Percentiles rank a stretch among this genome's conserved stretches.
These are phyloP conservation scores for Alloteropsis semialata DNA, from an alignment of 176 grass and related monocot species.

Conservation along the genomic window DNA sequence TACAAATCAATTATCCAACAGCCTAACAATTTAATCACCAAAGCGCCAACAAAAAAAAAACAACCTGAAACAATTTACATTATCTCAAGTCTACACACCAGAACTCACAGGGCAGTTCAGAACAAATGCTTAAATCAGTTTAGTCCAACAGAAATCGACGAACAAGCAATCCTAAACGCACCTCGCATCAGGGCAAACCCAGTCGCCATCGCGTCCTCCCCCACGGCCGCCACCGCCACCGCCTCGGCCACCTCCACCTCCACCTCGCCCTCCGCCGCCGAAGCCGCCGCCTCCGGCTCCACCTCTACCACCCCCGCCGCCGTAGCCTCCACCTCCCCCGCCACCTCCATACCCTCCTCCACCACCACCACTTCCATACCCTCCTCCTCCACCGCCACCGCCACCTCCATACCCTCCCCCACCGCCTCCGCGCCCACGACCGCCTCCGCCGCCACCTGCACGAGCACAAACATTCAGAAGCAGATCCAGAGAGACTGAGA, in stretches of 20 bases:
- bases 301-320: slow-evolving; percentile 27
- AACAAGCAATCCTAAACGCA: neutral
- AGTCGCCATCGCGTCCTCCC: slow-evolving; percentile 74
- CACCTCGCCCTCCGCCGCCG: slow-evolving; percentile 42
- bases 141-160: neutral
- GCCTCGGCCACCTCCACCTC: slow-evolving; percentile 34
- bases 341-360: slow-evolving; percentile 41
- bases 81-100: neutral
- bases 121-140: neutral
- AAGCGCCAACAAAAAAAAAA: neutral
- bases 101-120: neutral
- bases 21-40: neutral
- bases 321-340: slow-evolving; percentile 12
- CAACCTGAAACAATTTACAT: neutral
- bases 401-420: slow-evolving; percentile 36
- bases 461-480: slow-evolving; percentile 22
- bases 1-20: neutral
- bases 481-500: slow-evolving; percentile 20
- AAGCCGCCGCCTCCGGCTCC: slow-evolving; percentile 18
- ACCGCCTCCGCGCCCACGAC: slow-evolving; percentile 37
- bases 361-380: neutral
- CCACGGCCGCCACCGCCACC: slow-evolving; percentile 34
- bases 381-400: slow-evolving; percentile 17
- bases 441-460: slow-evolving; percentile 36
- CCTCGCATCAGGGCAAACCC: slow-evolving; percentile 76